These are phyloP conservation scores for Hypoxylon crocopeplum DNA, from an alignment of 495 filamentous ascomycete genomes.

Conservation along the genomic window DNA sequence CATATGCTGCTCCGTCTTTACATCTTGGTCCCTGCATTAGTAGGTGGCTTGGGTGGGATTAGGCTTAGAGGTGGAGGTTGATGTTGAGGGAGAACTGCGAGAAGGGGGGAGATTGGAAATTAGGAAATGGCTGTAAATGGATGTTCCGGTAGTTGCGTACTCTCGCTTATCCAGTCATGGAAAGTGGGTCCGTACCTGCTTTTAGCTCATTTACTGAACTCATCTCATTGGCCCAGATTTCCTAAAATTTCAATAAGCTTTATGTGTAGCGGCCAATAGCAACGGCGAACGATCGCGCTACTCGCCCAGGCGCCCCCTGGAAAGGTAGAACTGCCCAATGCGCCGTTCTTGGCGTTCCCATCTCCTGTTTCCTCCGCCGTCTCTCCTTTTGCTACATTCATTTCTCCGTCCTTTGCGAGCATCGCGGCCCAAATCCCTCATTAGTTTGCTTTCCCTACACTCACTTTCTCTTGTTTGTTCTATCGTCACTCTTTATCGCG, in stretches of 20 bases:
- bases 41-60: too few species aligned
- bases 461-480: constrained; percentile 19
- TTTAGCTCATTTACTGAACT: constrained; percentile 21
- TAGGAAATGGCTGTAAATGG: background rate
- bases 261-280: constrained; percentile 15
- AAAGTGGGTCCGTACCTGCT: constrained; percentile 22
- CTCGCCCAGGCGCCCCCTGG: background rate
- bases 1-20: constrained; percentile 4
- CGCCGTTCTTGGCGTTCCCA: constrained; percentile 1
- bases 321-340: constrained; percentile 12
- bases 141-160: constrained; percentile 26
- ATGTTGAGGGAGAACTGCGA: constrained; percentile 3
- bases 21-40: constrained; percentile 27
- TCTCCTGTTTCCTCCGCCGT: constrained; percentile 6
- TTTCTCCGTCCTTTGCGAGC: constrained; percentile 11
- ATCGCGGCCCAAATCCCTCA: constrained; percentile 24
- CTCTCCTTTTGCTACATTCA: constrained; percentile 18
- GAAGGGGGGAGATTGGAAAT: constrained; percentile 9
- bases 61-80: background rate
- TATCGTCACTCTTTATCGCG: constrained; percentile 29
- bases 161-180: constrained; percentile 1
- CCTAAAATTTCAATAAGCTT: constrained; percentile 26
- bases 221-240: constrained; percentile 7
- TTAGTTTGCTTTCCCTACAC: constrained; percentile 9
- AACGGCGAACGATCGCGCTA: constrained; percentile 16